These are phyloP conservation scores for Tricholoma furcatifolium DNA, from an alignment of 768 basidiomycete genomes.

Conservation along the genomic window DNA sequence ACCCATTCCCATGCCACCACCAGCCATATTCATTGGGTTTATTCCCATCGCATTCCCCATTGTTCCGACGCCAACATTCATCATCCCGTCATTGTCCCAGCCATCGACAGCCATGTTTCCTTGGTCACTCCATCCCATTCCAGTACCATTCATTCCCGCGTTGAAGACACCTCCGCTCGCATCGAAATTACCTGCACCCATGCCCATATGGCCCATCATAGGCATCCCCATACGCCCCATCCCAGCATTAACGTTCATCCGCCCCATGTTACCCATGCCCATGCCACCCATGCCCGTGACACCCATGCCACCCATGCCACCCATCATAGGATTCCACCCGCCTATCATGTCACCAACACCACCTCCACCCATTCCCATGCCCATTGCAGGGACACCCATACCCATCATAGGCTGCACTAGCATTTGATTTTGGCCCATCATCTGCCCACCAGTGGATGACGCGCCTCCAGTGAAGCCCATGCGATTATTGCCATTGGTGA, in stretches of 20 bases:
- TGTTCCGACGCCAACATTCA: slow-evolving; percentile 37
- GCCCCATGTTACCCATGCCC: slow-evolving; percentile 23
- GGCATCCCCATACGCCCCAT: slow-evolving; percentile 24
- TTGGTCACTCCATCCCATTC: slow-evolving; percentile 35
- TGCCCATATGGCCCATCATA: slow-evolving; percentile 26
- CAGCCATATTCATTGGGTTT: slow-evolving; percentile 30
- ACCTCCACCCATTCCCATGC: slow-evolving; percentile 26
- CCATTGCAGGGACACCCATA: slow-evolving; percentile 31
- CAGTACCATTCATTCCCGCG: slow-evolving; percentile 30
- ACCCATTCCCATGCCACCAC: slow-evolving; percentile 46
- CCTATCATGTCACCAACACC: slow-evolving; percentile 34
- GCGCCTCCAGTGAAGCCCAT: slow-evolving; percentile 25
- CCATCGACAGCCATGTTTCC: slow-evolving; percentile 29
- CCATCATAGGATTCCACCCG: slow-evolving; percentile 34
- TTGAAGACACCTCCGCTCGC: slow-evolving; percentile 27
- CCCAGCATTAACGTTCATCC: slow-evolving; percentile 28
- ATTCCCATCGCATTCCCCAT: slow-evolving; percentile 41
- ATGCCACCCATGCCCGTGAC: slow-evolving; percentile 28
- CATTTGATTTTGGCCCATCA: slow-evolving; percentile 32
- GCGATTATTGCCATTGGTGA: slow-evolving; percentile 15
- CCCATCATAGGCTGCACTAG: slow-evolving; percentile 32
- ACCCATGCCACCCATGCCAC: slow-evolving; percentile 23
- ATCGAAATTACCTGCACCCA: slow-evolving; percentile 23
- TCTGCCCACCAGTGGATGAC: slow-evolving; percentile 18
- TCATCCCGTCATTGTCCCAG: slow-evolving; percentile 32